Evolutionary conservation across 2,329 filamentous ascomycete species (phyloP), one percentile per base, ranked within the genome.

Genomic region (Pseudopyricularia javanii): DNA sequence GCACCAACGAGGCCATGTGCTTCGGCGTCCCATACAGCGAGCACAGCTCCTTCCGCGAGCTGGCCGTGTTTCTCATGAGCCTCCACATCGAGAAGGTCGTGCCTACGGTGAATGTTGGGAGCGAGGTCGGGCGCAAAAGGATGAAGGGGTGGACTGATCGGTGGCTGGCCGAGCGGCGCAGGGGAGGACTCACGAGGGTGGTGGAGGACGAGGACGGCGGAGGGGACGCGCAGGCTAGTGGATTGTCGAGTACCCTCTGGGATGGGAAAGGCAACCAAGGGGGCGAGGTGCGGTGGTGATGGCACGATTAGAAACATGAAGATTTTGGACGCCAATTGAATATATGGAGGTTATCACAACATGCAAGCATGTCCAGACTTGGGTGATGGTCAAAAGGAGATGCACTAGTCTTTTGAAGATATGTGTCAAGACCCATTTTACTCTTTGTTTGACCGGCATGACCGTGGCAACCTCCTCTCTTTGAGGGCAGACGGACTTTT

Each of bases 11-110:
- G 60, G 87, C 87, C 35, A 85, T 86, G 65, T 96, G 90, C 65
- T 95, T 94, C 60, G 91, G 89, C 1, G 93, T 97, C 2, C 93
- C 93, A 2, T 98, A 98, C 65, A 91, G 85, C 51, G 93, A 98
- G 70, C 93, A 98, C 66, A 93, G 87, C 66, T 94, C 88, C 56
- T 98, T 98, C 64, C 78, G 91, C 40, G 93, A 98, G 72, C 68
- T 98, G 63, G 91, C 89, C 0, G 85, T 97, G 78, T 98, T 98
- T 64, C 80, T 91, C 59, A 93, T 93, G 74, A 80, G 85, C 20
- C 66, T 98, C 65, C 74, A 87, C 54, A 94, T 98, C 58, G 90
- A 91, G 57, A 88, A 85, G 68, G 80, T 98, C 7, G 85, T 98
- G 15, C 93, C 93, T 0, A 98, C 93, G 0, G 93, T 98, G 3